A percentile compares a stretch with the other conserved stretches of the same genome.
phyloP scores from a whole-genome alignment of 2,329 filamentous ascomycete genomes.

The Fusarium nematophilum region DNA sequence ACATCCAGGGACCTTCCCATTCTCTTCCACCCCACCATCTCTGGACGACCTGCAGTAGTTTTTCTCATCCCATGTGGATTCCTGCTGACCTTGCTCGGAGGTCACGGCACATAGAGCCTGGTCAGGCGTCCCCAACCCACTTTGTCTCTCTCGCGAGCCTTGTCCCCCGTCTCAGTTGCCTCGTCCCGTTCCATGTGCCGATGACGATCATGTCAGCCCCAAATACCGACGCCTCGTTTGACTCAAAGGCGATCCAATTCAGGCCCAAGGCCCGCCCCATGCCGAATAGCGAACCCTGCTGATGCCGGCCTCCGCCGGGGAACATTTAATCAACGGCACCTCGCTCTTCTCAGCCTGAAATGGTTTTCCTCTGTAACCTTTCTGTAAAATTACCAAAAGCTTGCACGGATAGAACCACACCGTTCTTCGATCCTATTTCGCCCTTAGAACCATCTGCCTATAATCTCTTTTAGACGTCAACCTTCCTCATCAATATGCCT shows the following conservation, averaged over 20 bases:
- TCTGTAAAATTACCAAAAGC: not conserved
- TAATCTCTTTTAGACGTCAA: not conserved
- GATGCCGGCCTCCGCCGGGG: conserved; percentile 10
- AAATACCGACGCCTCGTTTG: conserved; percentile 15
- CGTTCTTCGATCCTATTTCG: not conserved
- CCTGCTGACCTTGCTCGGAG: conserved; percentile 40
- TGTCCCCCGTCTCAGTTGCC: too few relatives aligned
- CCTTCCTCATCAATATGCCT: conserved; percentile 27
- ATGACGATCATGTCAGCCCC: conserved; percentile 14
- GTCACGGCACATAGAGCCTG: conserved; percentile 37
- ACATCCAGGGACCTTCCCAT: conserved; percentile 1
- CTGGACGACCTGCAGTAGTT: not conserved
- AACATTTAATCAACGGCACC: conserved; percentile 33
- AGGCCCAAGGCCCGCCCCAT: conserved; percentile 16
- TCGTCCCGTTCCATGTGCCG: conserved; percentile 24
- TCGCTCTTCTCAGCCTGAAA: conserved; percentile 28
- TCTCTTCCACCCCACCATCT: conserved; percentile 18
- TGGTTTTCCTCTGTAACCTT: conserved; percentile 7
- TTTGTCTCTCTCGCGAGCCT: not conserved
- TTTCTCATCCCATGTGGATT: conserved; percentile 25
- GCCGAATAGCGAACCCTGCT: conserved; percentile 24
- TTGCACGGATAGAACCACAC: not conserved
- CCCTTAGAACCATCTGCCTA: not conserved
- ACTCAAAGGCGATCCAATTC: conserved; percentile 9
- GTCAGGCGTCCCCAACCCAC: conserved; percentile 30